Evolutionary conservation across 495 filamentous ascomycete species (phyloP), one percentile per base, ranked within the genome.

Genomic region (Amniculicola lignicola): DNA sequence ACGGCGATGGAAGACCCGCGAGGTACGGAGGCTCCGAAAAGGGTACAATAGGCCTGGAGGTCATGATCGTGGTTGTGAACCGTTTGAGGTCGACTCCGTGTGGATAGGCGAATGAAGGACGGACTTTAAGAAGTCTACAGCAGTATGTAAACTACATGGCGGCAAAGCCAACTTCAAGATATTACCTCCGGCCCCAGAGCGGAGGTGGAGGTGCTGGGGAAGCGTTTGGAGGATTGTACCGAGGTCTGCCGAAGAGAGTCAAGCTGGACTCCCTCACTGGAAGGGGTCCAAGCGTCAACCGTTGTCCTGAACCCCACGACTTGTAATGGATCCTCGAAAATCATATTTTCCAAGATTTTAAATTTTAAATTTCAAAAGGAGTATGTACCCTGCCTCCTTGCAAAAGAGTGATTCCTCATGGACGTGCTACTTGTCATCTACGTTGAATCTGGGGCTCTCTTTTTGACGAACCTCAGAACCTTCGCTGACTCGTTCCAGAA

Each of bases 21-120:
- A 89, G 75, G 69, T 82, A 89, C 0, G 86, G 82, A 1, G 86
- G 86, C 47, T 89, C 85, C 2, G 83, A 82, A 75, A 90, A 89
- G 40, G 86, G 86, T 49, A 88, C 67, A 16, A 58, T 48, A 15
- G 64, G 48, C 7, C 0, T 50, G 12, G 56, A 59, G 39, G 57
- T 44, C 55, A 59, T 59, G 27, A 15, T 52, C 37, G 39, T 4
- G 2, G 11, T 16, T 46, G 39, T 33, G 29, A n/a, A n/a, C n/a
- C n/a, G 29, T 7, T 33, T 33, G 29, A 7, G 7, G 29, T 7
- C 7, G 7, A n/a, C 7, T 33, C n/a, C 29, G 29, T 7, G n/a
- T 33, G 29, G 29, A 7, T 7, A n/a, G 29, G 7, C 7, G 7
- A n/a, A 33, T 7, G 29, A n/a, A 33, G 29, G n/a, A n/a, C 29